Base-by-base conservation (phyloP, 345 rosid species). In the Pugionium dolabratum region DNA sequence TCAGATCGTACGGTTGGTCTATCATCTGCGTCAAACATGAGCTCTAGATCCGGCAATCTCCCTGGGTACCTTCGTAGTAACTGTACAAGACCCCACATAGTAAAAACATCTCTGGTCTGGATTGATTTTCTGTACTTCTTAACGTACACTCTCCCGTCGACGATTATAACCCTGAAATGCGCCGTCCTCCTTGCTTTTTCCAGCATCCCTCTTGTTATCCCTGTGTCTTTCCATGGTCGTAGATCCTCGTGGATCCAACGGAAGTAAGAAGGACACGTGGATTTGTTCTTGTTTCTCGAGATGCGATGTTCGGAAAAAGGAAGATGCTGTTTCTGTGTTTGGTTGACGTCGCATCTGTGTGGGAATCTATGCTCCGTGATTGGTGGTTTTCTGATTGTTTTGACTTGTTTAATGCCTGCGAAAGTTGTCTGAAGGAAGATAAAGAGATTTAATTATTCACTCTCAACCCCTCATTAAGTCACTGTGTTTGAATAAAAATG, bases 171-270 rank as follows among this genome's bases (percentile, higher is more conserved):
- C 55, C 87, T 73, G 55, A 90, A 82, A 71, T 84, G 83, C 2
- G 93, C 93, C 2, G 78, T 82, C 42, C 18, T 80, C 4, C 73
- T 67, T 0, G 84, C 87, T 67, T 68, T 51, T 54, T 86, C 79
- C 29, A 88, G 30, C 82, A 81, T 82, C 41, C 82, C 88, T 64
- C 82, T 78, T 0, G 79, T 84, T 70, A 88, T 82, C 27, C 97
- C 88, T 1, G 68, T 75, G 57, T 62, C 79, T 64, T 64, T 79
- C 97, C 93, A 86, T 0, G 85, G 86, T 79, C 81, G 76, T 30
- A 86, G 76, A 76, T 88, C 97, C 62, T 88, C 89, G 56, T 85
- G 88, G 47, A 91, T 88, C 96, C 93, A 88, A 33, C 81, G 79
- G 74, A 88, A 91, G 67, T 85, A 85, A 4, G 84, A 62, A 0